Evolutionary conservation across 352 stramenopile genomes (phyloP), one percentile per base, ranked within the genome.

Genomic region (Phytophthora lateralis): DNA sequence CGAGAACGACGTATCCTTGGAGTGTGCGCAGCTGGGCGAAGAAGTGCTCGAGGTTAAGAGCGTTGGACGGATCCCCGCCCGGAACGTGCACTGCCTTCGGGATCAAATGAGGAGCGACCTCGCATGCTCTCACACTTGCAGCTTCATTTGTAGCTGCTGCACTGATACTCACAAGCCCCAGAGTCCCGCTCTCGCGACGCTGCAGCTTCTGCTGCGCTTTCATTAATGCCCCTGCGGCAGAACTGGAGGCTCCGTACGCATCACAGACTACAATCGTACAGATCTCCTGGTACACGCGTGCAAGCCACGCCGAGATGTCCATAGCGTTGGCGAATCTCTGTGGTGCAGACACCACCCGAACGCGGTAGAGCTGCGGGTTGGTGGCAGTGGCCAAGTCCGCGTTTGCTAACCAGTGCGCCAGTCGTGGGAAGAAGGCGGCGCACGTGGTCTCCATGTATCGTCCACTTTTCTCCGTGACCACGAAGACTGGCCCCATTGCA

Each of bases 11-110:
- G 46, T 87, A 89, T 14, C 66, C 57, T 50, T 85, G 62, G 24
- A 89, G 63, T 21, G 75, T 89, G 30, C 66, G 60, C n/a, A 88
- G 63, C 45, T 88, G 77, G 21, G 80, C 80, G 55, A 82, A 89
- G 42, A 89, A 89, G 35, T 70, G 66, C 24, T 89, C 80, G 8
- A 89, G 71, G 34, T 70, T 78, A 24, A 71, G 63, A 4, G 52
- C 42, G n/a, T 21, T 35, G 17, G 34, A 8, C 12, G 45, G 24
- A 27, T 61, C 56, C 44, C 55, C 51, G 4, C 66, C 66, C 10
- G 29, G 55, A n/a, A 79, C 51, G n/a, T 57, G 42, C 11, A 82
- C 73, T 18, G 65, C 80, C 55, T 89, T 86, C 17, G 76, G 79
- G 6, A 85, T 54, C 15, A 75, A 50, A 42, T 76, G 70, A 6